Conservation (phyloP, 1,284 basidiomycete genomes). For the Austroboletus olivaceoglutinosus region DNA sequence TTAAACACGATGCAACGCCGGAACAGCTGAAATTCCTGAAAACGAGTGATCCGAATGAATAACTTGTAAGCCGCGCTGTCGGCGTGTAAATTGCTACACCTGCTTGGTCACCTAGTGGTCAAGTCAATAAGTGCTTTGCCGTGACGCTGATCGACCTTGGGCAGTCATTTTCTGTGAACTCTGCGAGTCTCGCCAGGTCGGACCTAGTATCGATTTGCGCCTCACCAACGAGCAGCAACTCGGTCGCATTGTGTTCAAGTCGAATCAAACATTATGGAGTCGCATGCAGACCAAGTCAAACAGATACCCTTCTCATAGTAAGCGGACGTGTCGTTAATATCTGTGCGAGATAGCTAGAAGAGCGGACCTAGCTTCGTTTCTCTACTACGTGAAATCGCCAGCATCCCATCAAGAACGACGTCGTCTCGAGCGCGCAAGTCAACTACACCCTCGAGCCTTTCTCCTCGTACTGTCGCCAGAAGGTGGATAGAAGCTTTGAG, state of each 20-base stretch:
- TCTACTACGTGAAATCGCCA: constrained; percentile 45
- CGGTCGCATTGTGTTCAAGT: no score
- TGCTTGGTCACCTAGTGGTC: no score
- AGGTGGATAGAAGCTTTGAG: constrained; percentile 49
- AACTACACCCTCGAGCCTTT: constrained; percentile 26
- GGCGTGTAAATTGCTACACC: no score
- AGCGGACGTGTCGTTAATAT: constrained; percentile 18
- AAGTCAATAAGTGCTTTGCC: not conserved
- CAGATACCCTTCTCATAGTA: constrained; percentile 46
- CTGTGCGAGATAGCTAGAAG: constrained; percentile 11
- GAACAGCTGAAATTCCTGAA: not conserved
- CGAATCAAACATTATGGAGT: constrained; percentile 38
- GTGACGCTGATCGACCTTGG: not conserved
- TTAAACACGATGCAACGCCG: not conserved
- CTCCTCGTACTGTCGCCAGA: constrained; percentile 41
- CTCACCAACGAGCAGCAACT: no score
- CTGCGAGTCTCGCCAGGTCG: no score
- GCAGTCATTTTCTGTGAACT: not conserved
- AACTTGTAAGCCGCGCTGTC: no score
- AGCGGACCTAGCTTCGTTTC: constrained; percentile 42
- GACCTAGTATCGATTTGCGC: no score
- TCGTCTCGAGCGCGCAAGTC: constrained; percentile 17
- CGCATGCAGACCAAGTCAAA: constrained; percentile 7
- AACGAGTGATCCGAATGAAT: not conserved
- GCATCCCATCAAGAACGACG: constrained; percentile 29